phyloP scores from a whole-genome alignment of 1,284 basidiomycete genomes.

The Apiotrichum akiyoshidainum region DNA sequence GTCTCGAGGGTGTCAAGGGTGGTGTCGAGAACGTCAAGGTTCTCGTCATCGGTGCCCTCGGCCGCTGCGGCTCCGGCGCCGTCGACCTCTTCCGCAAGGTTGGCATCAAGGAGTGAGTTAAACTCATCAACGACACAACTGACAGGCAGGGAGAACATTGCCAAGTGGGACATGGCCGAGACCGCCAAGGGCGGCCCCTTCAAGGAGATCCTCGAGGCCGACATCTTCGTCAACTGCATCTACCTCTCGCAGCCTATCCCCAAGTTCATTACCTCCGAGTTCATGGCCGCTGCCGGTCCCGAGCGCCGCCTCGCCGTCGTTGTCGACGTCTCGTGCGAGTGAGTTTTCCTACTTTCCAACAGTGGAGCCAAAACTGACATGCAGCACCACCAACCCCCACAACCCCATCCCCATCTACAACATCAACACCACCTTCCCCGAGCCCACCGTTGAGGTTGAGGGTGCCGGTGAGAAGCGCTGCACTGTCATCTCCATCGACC shows the following conservation, averaged over 20 bases:
- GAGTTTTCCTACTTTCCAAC: no score
- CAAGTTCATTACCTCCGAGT: slow-evolving; percentile 75
- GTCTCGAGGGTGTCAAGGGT: slow-evolving; percentile 60
- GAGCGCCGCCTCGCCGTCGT: slow-evolving; percentile 73
- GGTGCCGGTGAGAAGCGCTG: slow-evolving; percentile 58
- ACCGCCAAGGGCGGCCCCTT: slow-evolving; percentile 98
- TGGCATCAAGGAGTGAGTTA: slow-evolving; percentile 75
- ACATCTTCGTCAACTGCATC: slow-evolving; percentile 99
- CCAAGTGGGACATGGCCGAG: slow-evolving; percentile 98
- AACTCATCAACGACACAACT: slow-evolving; percentile 1
- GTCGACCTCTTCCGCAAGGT: slow-evolving; percentile 93
- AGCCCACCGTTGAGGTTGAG: slow-evolving; percentile 86
- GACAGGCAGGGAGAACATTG: slow-evolving; percentile 72
- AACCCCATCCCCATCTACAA: slow-evolving; percentile 96
- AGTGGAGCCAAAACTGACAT: not conserved
- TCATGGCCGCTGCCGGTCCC: slow-evolving; percentile 69
- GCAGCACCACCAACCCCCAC: slow-evolving; percentile 87
- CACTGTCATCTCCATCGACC: slow-evolving; percentile 96
- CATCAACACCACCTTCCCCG: slow-evolving; percentile 92
- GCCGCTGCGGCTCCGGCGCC: slow-evolving; percentile 93
- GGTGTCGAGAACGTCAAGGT: slow-evolving; percentile 73
- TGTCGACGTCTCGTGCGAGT: slow-evolving; percentile 97
- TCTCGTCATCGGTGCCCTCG: slow-evolving; percentile 93
- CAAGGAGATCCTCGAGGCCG: slow-evolving; percentile 90
- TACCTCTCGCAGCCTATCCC: slow-evolving; percentile 89